Conservation (phyloP, 768 basidiomycete species). For the Termitomyces sp. region DNA sequence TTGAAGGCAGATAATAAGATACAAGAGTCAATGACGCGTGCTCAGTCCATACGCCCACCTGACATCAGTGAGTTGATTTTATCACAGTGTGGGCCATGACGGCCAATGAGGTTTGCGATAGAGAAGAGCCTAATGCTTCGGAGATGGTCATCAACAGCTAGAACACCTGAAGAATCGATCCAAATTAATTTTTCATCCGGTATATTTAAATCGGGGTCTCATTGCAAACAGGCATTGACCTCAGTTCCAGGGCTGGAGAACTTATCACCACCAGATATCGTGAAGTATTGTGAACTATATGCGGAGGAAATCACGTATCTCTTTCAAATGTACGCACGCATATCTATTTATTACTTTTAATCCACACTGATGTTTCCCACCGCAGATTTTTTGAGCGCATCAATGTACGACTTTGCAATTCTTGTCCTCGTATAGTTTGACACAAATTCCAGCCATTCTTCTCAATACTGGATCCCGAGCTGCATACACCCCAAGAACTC, state of each 20-base stretch:
- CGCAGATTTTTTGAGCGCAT: constrained; percentile 50
- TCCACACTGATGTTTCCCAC: neutral
- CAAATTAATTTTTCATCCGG: constrained; percentile 31
- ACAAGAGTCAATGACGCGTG: constrained; percentile 35
- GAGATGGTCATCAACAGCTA: constrained; percentile 20
- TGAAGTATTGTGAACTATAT: constrained; percentile 44
- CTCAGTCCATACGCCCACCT: constrained; percentile 13
- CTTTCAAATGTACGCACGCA: constrained; percentile 44
- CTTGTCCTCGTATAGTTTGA: constrained; percentile 20
- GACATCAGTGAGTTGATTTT: constrained; percentile 6
- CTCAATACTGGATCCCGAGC: constrained; percentile 51
- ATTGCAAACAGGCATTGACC: neutral
- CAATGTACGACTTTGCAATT: constrained; percentile 34
- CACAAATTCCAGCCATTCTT: constrained; percentile 42
- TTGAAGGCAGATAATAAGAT: constrained; percentile 36
- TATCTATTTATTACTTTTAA: neutral
- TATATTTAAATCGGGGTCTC: constrained; percentile 8
- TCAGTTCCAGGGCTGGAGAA: neutral
- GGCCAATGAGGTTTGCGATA: neutral
- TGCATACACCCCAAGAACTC: constrained; percentile 50
- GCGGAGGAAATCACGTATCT: constrained; percentile 48
- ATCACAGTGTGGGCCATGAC: neutral
- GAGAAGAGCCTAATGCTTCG: constrained; percentile 12
- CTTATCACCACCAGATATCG: constrained; percentile 38
- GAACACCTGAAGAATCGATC: constrained; percentile 34